A percentile compares a stretch with the other conserved stretches of the same genome.
Evolutionary conservation across 2,329 filamentous ascomycete genomes (phyloP).

Genomic region (Atkinsonella hypoxylon): DNA sequence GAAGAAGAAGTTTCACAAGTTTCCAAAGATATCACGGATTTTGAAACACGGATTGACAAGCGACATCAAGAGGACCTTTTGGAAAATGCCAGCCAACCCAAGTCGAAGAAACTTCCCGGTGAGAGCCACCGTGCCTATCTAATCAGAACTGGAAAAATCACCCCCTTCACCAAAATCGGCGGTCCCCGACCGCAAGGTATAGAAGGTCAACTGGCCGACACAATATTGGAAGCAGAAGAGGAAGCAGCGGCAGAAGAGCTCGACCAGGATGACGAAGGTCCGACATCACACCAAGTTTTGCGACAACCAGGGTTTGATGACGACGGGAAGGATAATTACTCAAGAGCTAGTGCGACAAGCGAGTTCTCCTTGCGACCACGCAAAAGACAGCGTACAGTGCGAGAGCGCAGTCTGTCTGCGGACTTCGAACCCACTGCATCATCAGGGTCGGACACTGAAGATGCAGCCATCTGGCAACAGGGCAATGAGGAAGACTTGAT

Average conservation of each 20-base stretch:
- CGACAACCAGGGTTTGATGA: constrained; percentile 58
- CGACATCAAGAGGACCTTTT: constrained; percentile 46
- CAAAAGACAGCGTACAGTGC: constrained; percentile 37
- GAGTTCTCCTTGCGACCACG: constrained; percentile 48
- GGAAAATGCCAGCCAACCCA: constrained; percentile 29
- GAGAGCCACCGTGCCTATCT: constrained; percentile 83
- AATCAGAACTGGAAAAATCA: constrained; percentile 94
- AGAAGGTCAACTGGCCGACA: constrained; percentile 61
- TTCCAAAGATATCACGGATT: constrained; percentile 65
- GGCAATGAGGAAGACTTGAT: constrained; percentile 27
- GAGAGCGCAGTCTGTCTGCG: constrained; percentile 28
- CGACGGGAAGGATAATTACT: constrained; percentile 4
- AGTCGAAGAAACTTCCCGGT: constrained; percentile 54
- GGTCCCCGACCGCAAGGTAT: constrained; percentile 48
- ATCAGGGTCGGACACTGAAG: constrained; percentile 21
- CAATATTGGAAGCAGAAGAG: constrained; percentile 71
- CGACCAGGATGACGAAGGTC: constrained; percentile 30
- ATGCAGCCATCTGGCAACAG: constrained; percentile 26
- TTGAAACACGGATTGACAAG: constrained; percentile 68
- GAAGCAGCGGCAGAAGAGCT: constrained; percentile 38
- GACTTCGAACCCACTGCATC: constrained; percentile 30
- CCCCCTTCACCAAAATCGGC: constrained; percentile 76
- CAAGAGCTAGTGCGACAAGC: constrained; percentile 19
- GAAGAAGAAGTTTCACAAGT: constrained; percentile 52
- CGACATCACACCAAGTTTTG: constrained; percentile 59